Evolutionary conservation across 2,329 filamentous ascomycete genomes (phyloP), one percentile per base, ranked within the genome.

Genomic region (Mollisiaceae sp.): DNA sequence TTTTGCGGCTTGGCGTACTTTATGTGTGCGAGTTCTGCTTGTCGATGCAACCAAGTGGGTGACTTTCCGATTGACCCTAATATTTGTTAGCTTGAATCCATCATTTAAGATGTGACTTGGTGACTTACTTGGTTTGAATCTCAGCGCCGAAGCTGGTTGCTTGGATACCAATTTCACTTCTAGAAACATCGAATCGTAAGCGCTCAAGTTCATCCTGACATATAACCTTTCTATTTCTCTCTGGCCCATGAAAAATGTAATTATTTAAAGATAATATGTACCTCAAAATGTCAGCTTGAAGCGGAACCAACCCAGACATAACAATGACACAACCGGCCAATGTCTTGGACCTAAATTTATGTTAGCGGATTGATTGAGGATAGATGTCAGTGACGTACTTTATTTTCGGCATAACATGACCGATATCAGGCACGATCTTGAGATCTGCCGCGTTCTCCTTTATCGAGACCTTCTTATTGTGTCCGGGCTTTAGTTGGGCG

Each of bases 121-220:
- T 32, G 27, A 65, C 69, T 59, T 70, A 74, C 72, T 72, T 74
- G 20, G 82, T 82, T 36, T 83, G 78, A 22, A 90, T 79, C 57
- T 84, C 78, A 0, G 92, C 94, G 22, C 95, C 95, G 75, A 97
- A 98, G 73, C 86, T 92, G 75, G 89, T 89, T 2, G 93, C 91
- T 83, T 96, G 97, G 50, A 94, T 82, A 4, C 91, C 93, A 65
- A 97, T 91, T 76, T 99, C 95, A 1, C 93, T 93, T 67, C 85
- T 87, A 64, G 5, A 20, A 22, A 50, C 8, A 27, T 41, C 8
- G 20, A 14, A 27, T 8, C 62, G 57, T 58, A 57, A 55, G 27
- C 35, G 15, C 22, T 54, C 32, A 43, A 24, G 39, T 22, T 56
- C 8, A 58, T 47, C 60, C 47, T 38, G 2, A 35, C 38, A 41